A percentile compares a stretch with the other conserved stretches of the same genome.
Evolutionary conservation across 257 asterid genomes (phyloP).

Genomic region (Linderniella brevidens): DNA sequence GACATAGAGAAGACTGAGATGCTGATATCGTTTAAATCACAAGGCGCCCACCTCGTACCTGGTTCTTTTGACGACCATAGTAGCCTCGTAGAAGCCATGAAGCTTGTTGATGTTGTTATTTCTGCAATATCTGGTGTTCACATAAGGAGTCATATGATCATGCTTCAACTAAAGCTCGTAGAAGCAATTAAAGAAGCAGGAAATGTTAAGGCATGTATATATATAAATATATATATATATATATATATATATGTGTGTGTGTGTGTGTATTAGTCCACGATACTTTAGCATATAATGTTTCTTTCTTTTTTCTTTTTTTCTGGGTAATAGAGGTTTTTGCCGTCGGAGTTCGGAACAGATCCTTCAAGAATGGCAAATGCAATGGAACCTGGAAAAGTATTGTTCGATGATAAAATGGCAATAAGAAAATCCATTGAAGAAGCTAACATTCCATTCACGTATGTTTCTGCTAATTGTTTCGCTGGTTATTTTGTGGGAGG

Average conservation of each 20-base stretch:
- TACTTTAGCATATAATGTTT: too few relatives aligned
- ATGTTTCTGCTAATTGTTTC: constrained; percentile 62
- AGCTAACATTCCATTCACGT: constrained; percentile 57
- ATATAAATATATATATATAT: too few relatives aligned
- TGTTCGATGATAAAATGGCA: constrained; percentile 69
- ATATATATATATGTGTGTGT: too few relatives aligned
- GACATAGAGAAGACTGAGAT: constrained; percentile 56
- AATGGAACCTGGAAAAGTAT: constrained; percentile 55
- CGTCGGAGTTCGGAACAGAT: constrained; percentile 72
- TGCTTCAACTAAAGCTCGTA: constrained; percentile 62
- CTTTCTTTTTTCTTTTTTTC: too few relatives aligned
- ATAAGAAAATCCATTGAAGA: constrained; percentile 55
- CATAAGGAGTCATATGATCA: constrained; percentile 50
- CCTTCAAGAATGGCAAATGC: constrained; percentile 58
- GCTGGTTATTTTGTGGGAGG: constrained; percentile 53
- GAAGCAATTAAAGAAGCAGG: constrained; percentile 81
- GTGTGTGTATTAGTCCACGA: too few relatives aligned
- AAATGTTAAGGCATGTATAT: constrained; percentile 39
- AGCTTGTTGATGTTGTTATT: constrained; percentile 64
- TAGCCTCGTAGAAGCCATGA: constrained; percentile 67
- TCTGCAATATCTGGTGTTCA: constrained; percentile 81
- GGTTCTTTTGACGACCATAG: constrained; percentile 55
- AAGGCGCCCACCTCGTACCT: constrained; percentile 51
- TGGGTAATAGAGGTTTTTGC: constrained; percentile 47
- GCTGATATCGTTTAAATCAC: constrained; percentile 43